Evolutionary conservation across 306 rosid genomes (phyloP), one percentile per base, ranked within the genome.

Genomic region (Inga leiocalycina): DNA sequence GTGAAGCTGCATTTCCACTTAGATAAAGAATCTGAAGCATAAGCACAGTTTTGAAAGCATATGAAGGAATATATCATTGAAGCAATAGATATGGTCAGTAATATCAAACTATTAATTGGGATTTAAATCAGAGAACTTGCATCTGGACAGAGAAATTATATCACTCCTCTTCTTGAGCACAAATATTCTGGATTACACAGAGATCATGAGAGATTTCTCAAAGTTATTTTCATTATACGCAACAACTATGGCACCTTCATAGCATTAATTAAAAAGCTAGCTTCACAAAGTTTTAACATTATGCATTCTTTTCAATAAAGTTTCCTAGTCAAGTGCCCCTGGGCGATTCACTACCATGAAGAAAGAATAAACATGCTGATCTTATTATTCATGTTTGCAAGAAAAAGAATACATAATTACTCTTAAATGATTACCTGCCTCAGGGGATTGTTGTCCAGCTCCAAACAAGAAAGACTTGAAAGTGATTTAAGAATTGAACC

Each of bases 401-500:
- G 34, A 71, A 74, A 75, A 78, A 78, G 16, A 79, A 34, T 39
- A 35, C 39, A 82, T 51, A 68, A 68, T 68, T 79, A 71, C 61
- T 74, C 67, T 61, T 39, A 76, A 73, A 66, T 45, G 20, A 76
- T 88, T 88, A 95, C 98, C 98, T 90, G 89, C 83, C 78, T 79
- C 46, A 92, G 90, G 78, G 89, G 94, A 87, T 93, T 95, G 85
- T 87, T 82, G 81, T 92, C 98, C 86, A 93, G 88, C 91, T 95
- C 93, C 89, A 1, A 27, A 27, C 30, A 27, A 27, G 30, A 27
- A 27, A 27, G 30, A 27, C 30, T 27, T 27, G 30, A 27, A 27
- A 27, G 30, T 27, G 30, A 27, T 0, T 27, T 27, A 27, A 27
- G 30, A 27, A 27, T 27, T 27, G 30, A 27, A 27, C 30, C 1